phyloP scores from a whole-genome alignment of 805 yeast genomes.

The Nakazawaea populi region DNA sequence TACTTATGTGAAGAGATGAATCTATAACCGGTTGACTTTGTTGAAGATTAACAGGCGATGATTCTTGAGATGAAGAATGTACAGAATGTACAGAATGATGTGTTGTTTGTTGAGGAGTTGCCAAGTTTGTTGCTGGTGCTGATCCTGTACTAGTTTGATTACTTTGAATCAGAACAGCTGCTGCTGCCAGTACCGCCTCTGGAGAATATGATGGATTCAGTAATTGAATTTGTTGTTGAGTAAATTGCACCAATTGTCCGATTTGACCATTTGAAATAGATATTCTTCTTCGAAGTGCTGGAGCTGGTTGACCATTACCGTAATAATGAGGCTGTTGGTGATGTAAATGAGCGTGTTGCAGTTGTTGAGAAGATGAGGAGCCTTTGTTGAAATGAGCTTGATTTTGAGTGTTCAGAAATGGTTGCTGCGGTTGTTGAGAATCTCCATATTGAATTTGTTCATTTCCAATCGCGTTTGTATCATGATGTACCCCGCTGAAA shows the following conservation, averaged over 20 bases:
- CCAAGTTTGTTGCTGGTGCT: constrained; percentile 11
- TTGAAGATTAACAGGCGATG: background rate
- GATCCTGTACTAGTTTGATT: background rate
- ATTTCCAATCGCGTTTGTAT: background rate
- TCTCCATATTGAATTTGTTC: background rate
- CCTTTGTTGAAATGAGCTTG: background rate
- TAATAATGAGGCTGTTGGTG: background rate
- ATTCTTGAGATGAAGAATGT: background rate
- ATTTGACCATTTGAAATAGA: constrained; percentile 84
- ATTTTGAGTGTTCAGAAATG: background rate
- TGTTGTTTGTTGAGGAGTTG: background rate
- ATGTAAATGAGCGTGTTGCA: background rate
- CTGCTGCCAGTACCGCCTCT: constrained; percentile 7
- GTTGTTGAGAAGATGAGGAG: background rate
- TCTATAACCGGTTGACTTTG: background rate
- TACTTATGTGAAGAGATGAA: background rate
- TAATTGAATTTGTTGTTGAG: constrained; percentile 11
- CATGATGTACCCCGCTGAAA: background rate
- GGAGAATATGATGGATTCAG: constrained; percentile 10
- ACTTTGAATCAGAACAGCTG: constrained; percentile 1
- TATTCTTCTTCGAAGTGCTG: constrained; percentile 50
- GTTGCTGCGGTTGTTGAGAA: background rate
- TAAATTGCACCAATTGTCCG: constrained; percentile 54
- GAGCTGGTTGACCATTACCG: constrained; percentile 2
- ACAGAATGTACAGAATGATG: too few species aligned